phyloP scores from a whole-genome alignment of 331 rosid genomes.

The Quercus lobata region DNA sequence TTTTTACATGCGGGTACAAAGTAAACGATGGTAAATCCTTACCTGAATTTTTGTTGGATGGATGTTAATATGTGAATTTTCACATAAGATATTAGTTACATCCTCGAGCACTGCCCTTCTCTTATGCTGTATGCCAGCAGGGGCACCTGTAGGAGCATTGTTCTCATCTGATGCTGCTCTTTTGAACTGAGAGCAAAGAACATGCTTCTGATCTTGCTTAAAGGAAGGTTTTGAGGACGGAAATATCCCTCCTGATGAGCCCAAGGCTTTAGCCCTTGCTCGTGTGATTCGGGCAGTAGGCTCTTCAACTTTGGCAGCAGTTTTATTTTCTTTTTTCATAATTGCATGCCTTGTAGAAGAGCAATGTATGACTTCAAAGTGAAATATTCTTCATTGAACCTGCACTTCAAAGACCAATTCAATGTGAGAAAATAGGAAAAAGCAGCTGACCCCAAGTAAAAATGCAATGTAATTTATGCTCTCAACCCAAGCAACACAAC shows the following conservation, averaged over 20 bases:
- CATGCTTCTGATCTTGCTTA: constrained; percentile 41
- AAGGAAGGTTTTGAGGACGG: constrained; percentile 36
- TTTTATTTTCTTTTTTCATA: constrained; percentile 49
- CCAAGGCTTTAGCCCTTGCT: constrained; percentile 67
- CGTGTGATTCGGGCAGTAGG: constrained; percentile 63
- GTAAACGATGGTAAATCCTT: neutral
- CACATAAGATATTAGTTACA: constrained; percentile 42
- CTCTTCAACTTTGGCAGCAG: constrained; percentile 48
- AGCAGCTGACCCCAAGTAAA: neutral
- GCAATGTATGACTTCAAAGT: constrained; percentile 29
- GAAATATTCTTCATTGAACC: constrained; percentile 42
- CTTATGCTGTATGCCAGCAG: constrained; percentile 47
- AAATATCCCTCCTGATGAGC: constrained; percentile 27
- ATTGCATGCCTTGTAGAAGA: constrained; percentile 47
- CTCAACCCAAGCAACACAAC: neutral
- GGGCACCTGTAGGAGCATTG: constrained; percentile 24
- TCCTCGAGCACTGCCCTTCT: constrained; percentile 71
- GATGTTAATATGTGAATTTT: constrained; percentile 3
- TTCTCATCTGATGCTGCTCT: constrained; percentile 50
- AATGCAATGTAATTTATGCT: neutral
- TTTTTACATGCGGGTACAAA: neutral
- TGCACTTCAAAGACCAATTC: constrained; percentile 30
- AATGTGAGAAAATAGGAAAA: constrained; percentile 19
- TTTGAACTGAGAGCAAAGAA: constrained; percentile 35
- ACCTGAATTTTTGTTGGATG: constrained; percentile 49